These are phyloP conservation scores for Diaporthe helianthi DNA, from an alignment of 2,329 filamentous ascomycete species.

Conservation along the genomic window DNA sequence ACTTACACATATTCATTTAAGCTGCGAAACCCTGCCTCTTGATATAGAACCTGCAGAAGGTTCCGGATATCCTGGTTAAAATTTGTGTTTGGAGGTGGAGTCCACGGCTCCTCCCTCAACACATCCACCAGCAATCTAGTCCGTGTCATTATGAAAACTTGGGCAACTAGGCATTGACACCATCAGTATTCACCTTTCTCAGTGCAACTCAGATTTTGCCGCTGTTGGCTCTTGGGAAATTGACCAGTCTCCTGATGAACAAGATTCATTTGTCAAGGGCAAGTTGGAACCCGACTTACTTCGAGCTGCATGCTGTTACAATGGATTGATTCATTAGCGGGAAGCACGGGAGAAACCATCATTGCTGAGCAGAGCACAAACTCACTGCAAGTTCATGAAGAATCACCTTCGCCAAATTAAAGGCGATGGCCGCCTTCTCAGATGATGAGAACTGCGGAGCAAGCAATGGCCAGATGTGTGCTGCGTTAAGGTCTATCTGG, in stretches of 20 bases:
- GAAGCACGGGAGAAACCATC: neutral
- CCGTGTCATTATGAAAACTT: neutral
- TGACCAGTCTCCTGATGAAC: neutral
- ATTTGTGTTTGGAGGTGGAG: neutral
- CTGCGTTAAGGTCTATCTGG: neutral
- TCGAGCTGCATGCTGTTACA: slow-evolving; percentile 3
- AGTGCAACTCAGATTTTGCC: too few species aligned
- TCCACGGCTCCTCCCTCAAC: neutral
- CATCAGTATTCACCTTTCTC: neutral
- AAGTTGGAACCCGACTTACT: neutral
- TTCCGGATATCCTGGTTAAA: neutral
- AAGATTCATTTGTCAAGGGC: neutral
- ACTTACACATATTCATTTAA: neutral
- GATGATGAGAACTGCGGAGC: neutral
- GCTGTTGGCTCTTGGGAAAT: neutral
- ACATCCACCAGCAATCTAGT: neutral
- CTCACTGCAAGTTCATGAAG: slow-evolving; percentile 4
- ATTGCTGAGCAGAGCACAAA: neutral
- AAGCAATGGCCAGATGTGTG: neutral
- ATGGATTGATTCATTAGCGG: neutral
- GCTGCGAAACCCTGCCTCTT: neutral
- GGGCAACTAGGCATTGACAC: neutral
- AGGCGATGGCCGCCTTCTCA: neutral
- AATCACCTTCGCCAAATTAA: neutral
- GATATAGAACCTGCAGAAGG: neutral